Percentiles rank a stretch among this genome's conserved stretches.
Conservation (phyloP, 2,329 filamentous ascomycete species). For the Phyllachora maydis region DNA sequence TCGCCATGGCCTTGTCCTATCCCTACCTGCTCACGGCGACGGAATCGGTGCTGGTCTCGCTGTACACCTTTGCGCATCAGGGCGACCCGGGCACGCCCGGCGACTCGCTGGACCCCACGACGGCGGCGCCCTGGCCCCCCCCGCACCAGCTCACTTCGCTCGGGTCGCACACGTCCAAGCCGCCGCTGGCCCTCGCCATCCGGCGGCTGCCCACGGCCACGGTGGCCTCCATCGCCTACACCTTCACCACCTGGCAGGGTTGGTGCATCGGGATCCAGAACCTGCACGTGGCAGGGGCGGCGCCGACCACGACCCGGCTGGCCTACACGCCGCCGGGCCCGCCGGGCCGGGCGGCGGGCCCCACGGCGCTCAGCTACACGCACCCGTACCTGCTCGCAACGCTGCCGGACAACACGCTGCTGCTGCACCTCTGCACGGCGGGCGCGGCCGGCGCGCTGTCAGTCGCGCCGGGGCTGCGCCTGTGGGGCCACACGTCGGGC, state of each 20-base stretch:
- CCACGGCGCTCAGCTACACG: conserved; percentile 44
- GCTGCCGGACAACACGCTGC: conserved; percentile 71
- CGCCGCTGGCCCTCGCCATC: conserved; percentile 67
- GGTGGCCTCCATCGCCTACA: conserved; percentile 74
- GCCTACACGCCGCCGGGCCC: conserved; percentile 1
- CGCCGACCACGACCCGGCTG: conserved; percentile 2
- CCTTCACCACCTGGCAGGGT: conserved; percentile 55
- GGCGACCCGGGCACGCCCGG: conserved; percentile 2
- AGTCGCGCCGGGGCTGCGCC: conserved; percentile 51
- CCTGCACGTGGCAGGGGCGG: conserved; percentile 33
- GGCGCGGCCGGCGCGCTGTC: conserved; percentile 41
- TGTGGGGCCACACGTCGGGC: conserved; percentile 85
- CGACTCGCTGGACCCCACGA: neutral
- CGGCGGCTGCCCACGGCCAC: conserved; percentile 42
- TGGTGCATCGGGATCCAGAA: conserved; percentile 93
- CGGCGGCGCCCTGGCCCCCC: conserved; percentile 6
- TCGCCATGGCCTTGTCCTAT: conserved; percentile 48
- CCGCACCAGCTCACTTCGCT: conserved; percentile 55
- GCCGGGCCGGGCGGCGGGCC: conserved; percentile 14
- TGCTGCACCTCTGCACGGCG: conserved; percentile 64
- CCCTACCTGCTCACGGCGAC: conserved; percentile 70
- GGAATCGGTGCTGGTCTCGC: conserved; percentile 47
- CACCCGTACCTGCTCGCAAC: conserved; percentile 77
- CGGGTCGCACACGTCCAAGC: conserved; percentile 57
- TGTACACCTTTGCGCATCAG: conserved; percentile 43